Base-by-base conservation (phyloP, 345 rosid genomes). In the Populus davidiana region DNA sequence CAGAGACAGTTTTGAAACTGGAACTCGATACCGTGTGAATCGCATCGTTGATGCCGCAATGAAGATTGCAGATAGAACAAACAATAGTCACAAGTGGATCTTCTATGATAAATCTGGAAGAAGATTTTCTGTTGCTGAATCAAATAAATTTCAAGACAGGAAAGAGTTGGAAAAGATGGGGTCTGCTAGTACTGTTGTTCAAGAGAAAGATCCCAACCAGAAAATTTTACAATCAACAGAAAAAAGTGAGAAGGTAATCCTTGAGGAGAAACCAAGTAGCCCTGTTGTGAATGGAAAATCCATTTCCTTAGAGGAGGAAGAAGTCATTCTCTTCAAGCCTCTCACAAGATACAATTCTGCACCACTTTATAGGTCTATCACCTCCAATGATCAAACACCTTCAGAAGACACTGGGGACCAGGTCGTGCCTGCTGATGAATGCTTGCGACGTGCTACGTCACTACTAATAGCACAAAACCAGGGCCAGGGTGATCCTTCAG, bases 301-400 rank as follows among this genome's bases (percentile, higher is more conserved):
- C 27, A 77, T 78, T 75, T 81, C 85, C 39, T n/a, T 74, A 59
- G 99, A 95, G 73, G 99, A 95, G 77, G 97, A 95, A 81, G 98
- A 93, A 85, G 94, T 93, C 80, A 95, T 95, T 84, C 96, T 95
- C 73, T 93, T 95, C 86, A 90, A 92, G 88, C 99, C 99, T 71
- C 94, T 93, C 54, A 82, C 89, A 65, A 88, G 98, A 78, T 83
- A 89, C 85, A 93, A 92, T 67, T 95, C 99, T 36, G 98, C 91
- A 75, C 99, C 99, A 4, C 80, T 88, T 72, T 79, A 77, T 82
- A 82, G 78, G 50, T 81, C 78, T 72, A 71, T 74, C 54, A 76
- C 66, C 21, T 52, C 70, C 36, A 82, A 79, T 70, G 82, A 70
- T 70, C 79, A 79, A 64, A 67, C 73, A 63, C 80, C 85, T 78